Percentiles rank a stretch among this genome's conserved stretches.
phyloP scores from a whole-genome alignment of 306 rosid genomes.

The Ziziphus jujuba region DNA sequence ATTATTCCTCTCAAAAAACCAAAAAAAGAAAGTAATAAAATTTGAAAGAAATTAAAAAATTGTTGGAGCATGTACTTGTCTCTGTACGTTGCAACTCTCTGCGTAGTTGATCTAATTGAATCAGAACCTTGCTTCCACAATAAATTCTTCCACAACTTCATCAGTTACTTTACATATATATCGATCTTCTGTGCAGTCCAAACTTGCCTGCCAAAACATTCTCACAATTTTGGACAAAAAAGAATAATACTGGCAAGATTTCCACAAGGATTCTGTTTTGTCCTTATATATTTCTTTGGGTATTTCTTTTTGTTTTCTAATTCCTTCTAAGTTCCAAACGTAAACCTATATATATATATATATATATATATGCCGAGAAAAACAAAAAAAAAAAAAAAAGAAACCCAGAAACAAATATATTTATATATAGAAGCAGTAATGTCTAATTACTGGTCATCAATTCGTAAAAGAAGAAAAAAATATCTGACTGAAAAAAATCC shows the following conservation, averaged over 20 bases:
- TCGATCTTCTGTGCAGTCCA: neutral
- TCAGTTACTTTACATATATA: neutral
- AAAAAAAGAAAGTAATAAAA: too few species aligned
- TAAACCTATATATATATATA: too few species aligned
- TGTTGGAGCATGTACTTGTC: neutral
- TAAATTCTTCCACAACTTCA: neutral
- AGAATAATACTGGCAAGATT: neutral
- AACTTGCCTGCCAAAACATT: neutral
- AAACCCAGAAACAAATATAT: too few species aligned
- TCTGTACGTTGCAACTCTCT: neutral
- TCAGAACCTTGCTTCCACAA: too few species aligned
- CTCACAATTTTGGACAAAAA: neutral
- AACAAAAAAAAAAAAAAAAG: too few species aligned
- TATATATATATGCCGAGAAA: neutral
- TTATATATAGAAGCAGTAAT: neutral
- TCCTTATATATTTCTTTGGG: neutral
- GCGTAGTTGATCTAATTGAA: too few species aligned
- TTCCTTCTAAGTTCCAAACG: too few species aligned
- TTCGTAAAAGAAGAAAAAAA: neutral
- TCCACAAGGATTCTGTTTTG: constrained; percentile 10
- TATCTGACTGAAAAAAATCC: neutral
- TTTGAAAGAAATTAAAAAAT: neutral
- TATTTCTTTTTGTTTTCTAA: too few species aligned
- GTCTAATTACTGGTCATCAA: neutral
- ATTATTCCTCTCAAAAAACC: too few species aligned